These are phyloP conservation scores for Actinomortierella ambigua DNA, from an alignment of 371 early-diverging fungal species.

Conservation along the genomic window DNA sequence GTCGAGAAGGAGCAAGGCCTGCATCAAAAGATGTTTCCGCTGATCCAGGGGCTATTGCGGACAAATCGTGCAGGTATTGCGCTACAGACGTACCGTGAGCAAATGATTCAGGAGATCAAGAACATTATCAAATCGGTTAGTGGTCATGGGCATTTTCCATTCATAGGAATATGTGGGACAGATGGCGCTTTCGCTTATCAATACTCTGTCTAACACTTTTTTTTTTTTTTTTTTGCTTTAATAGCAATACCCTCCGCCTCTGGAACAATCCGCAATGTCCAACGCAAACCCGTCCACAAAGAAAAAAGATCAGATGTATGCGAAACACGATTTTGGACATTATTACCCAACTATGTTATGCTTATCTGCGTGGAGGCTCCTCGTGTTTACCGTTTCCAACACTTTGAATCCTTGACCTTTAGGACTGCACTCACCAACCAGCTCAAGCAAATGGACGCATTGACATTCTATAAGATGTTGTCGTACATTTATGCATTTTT, in stretches of 20 bases:
- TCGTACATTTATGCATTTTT: conserved; percentile 71
- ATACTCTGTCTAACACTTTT: not conserved
- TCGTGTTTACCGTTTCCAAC: not conserved
- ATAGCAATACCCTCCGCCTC: conserved; percentile 53
- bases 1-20: conserved; percentile 56
- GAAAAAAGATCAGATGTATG: conserved; percentile 56
- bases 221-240: not conserved
- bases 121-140: conserved; percentile 73
- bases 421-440: conserved; percentile 52
- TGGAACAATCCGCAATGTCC: conserved; percentile 18
- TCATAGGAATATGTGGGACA: conserved; percentile 5
- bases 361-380: not conserved
- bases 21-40: conserved; percentile 62
- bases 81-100: conserved; percentile 75
- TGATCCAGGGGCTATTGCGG: conserved; percentile 76
- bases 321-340: not conserved
- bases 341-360: not conserved
- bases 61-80: conserved; percentile 70
- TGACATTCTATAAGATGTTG: conserved; percentile 79
- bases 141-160: conserved; percentile 9
- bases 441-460: conserved; percentile 77
- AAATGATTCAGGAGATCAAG: conserved; percentile 75
- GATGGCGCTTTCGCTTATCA: not conserved
- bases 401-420: conserved; percentile 1
- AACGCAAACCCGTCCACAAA: conserved; percentile 25